These are phyloP conservation scores for Pyrenochaeta sp. DNA, from an alignment of 2,329 filamentous ascomycete species.

Conservation along the genomic window DNA sequence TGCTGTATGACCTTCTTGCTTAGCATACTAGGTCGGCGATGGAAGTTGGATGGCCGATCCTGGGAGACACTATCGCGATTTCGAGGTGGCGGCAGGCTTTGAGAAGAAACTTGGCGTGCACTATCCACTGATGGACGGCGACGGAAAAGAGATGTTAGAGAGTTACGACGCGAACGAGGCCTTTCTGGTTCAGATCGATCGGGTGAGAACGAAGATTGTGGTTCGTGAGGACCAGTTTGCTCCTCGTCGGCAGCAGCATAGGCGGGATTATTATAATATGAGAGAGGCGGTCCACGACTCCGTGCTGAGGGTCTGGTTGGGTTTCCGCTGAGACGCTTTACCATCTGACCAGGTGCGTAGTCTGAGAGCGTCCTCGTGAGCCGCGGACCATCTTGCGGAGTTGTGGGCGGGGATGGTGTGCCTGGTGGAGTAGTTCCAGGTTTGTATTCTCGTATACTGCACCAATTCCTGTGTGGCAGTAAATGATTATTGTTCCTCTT, in stretches of 20 bases:
- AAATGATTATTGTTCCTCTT: conserved; percentile 89
- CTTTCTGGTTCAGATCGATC: conserved; percentile 40
- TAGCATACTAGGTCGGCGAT: conserved; percentile 55
- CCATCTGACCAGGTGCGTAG: conserved; percentile 51
- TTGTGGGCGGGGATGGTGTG: conserved; percentile 59
- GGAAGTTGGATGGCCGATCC: conserved; percentile 52
- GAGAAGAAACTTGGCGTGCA: conserved; percentile 35
- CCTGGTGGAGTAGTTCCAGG: conserved; percentile 78
- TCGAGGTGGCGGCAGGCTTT: conserved; percentile 30
- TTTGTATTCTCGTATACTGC: conserved; percentile 84
- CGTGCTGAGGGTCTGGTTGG: conserved; percentile 36
- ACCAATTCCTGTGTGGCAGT: conserved; percentile 93
- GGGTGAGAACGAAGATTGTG: conserved; percentile 48
- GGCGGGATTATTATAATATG: conserved; percentile 49
- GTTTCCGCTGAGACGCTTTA: conserved; percentile 51
- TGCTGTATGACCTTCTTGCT: conserved; percentile 51
- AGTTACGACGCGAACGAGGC: conserved; percentile 45
- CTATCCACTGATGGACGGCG: conserved; percentile 44
- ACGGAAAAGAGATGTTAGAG: conserved; percentile 45
- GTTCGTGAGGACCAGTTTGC: conserved; percentile 32
- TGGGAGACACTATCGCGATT: conserved; percentile 22
- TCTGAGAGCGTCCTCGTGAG: conserved; percentile 44
- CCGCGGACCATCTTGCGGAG: conserved; percentile 31
- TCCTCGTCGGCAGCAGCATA: conserved; percentile 43
- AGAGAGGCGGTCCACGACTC: conserved; percentile 46